A percentile compares a stretch with the other conserved stretches of the same genome.
Evolutionary conservation across 2,329 filamentous ascomycete genomes (phyloP).

Genomic region (Pseudohalonectria lignicola): DNA sequence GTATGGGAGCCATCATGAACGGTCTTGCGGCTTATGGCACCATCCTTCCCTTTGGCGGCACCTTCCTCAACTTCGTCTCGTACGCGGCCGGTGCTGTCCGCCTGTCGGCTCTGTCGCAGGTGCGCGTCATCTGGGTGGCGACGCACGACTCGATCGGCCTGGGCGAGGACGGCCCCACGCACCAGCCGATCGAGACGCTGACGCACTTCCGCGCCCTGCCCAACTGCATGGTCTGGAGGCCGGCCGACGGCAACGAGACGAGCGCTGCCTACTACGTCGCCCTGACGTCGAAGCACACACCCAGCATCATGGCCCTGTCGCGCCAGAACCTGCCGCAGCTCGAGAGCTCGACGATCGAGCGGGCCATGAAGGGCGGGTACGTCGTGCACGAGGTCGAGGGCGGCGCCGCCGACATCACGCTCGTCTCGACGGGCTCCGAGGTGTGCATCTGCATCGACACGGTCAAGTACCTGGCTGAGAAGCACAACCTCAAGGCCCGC

Average conservation of each 20-base stretch:
- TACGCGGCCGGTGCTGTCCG: slow-evolving; percentile 94
- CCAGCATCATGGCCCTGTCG: slow-evolving; percentile 86
- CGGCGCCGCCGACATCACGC: slow-evolving; percentile 75
- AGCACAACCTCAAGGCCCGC: slow-evolving; percentile 78
- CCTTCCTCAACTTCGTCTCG: slow-evolving; percentile 99
- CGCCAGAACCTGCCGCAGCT: slow-evolving; percentile 98
- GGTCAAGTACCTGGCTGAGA: slow-evolving; percentile 80
- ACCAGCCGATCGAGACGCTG: slow-evolving; percentile 98
- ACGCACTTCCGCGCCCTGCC: slow-evolving; percentile 97
- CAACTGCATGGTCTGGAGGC: slow-evolving; percentile 99
- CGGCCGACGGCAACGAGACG: slow-evolving; percentile 96
- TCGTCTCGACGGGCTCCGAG: slow-evolving; percentile 93
- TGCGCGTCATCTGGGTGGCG: slow-evolving; percentile 88
- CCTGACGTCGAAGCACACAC: slow-evolving; percentile 79
- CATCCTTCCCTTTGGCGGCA: slow-evolving; percentile 85
- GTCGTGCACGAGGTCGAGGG: slow-evolving; percentile 74
- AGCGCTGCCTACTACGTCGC: slow-evolving; percentile 96
- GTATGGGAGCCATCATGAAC: slow-evolving; percentile 88
- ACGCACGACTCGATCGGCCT: slow-evolving; percentile 99
- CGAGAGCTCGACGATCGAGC: slow-evolving; percentile 82
- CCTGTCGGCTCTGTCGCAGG: slow-evolving; percentile 82
- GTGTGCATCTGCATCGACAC: slow-evolving; percentile 89
- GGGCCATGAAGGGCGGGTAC: slow-evolving; percentile 91
- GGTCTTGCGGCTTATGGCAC: slow-evolving; percentile 93
- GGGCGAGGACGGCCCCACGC: slow-evolving; percentile 95